Percentiles rank a stretch among this genome's conserved stretches.
phyloP scores from a whole-genome alignment of 23 red algal genomes.

The Gracilaria domingensis region DNA sequence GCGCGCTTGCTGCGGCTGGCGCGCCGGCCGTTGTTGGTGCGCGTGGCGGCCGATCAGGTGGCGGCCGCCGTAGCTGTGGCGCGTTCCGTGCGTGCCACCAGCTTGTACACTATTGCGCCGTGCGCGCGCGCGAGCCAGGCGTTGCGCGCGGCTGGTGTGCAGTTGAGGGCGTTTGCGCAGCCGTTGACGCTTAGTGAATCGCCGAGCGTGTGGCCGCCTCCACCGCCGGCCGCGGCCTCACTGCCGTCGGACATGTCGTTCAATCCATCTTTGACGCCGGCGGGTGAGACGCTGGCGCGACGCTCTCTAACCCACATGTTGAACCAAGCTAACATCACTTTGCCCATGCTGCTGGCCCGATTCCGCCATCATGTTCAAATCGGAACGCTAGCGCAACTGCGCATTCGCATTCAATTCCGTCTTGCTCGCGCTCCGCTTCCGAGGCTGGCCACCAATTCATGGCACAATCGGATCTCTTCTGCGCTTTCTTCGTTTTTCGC shows the following conservation, averaged over 20 bases:
- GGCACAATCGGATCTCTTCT: slow-evolving; percentile 22
- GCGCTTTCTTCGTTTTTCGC: slow-evolving; percentile 33
- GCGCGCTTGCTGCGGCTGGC: background rate
- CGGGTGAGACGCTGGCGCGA: slow-evolving; percentile 3
- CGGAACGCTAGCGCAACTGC: background rate
- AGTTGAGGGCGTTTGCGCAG: background rate
- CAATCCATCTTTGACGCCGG: background rate
- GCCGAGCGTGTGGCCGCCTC: slow-evolving; percentile 3
- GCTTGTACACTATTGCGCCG: background rate
- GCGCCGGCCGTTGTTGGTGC: background rate
- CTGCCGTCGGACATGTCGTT: background rate
- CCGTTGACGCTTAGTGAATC: background rate
- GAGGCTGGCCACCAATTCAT: background rate
- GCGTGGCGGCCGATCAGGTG: background rate
- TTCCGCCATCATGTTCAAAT: background rate
- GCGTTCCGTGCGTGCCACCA: background rate
- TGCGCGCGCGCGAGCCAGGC: background rate
- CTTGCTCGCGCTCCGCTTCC: background rate
- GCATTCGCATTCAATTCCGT: slow-evolving; percentile 3
- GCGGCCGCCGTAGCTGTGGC: background rate
- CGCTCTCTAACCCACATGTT: background rate
- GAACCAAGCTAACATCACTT: slow-evolving; percentile 6
- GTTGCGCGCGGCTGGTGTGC: background rate
- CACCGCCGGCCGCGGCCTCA: background rate
- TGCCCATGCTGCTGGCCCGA: background rate